Evolutionary conservation across 1,284 basidiomycete species (phyloP).

Genomic region (Entoloma clypeatum): DNA sequence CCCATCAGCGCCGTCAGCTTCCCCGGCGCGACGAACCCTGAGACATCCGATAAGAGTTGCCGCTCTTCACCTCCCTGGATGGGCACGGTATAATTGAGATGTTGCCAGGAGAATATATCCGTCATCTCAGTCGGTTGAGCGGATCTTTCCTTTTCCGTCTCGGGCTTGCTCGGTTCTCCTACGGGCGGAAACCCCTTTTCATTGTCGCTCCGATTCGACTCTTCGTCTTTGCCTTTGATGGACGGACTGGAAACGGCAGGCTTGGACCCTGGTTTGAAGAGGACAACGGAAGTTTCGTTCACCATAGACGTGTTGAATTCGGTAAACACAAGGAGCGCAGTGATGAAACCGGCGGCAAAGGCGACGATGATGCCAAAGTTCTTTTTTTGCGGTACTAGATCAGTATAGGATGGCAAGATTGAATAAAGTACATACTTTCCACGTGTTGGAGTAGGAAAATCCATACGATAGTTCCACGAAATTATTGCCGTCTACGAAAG

Average conservation of each 20-base stretch:
- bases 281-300: conserved; percentile 27
- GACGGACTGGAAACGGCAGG: conserved; percentile 22
- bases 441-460: conserved; percentile 60
- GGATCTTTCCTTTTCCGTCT: conserved; percentile 22
- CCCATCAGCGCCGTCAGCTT: conserved; percentile 79
- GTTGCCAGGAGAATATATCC: conserved; percentile 62
- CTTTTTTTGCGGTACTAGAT: too few relatives aligned
- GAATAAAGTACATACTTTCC: conserved; percentile 51
- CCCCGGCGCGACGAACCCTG: conserved; percentile 80
- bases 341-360: conserved; percentile 46
- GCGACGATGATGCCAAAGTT: conserved; percentile 53
- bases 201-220: conserved; percentile 24
- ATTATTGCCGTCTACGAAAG: conserved; percentile 43
- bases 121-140: conserved; percentile 30
- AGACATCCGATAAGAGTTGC: conserved; percentile 72
- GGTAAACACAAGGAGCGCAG: conserved; percentile 47
- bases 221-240: conserved; percentile 25
- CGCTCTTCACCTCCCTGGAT: conserved; percentile 55
- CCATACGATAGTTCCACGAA: conserved; percentile 60
- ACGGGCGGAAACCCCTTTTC: conserved; percentile 6
- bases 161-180: conserved; percentile 15
- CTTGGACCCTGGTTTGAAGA: conserved; percentile 36
- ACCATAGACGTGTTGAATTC: conserved; percentile 36
- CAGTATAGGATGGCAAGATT: conserved; percentile 3
- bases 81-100: conserved; percentile 59